These are phyloP conservation scores for Mrakia frigida DNA, from an alignment of 768 basidiomycete genomes.

Conservation along the genomic window DNA sequence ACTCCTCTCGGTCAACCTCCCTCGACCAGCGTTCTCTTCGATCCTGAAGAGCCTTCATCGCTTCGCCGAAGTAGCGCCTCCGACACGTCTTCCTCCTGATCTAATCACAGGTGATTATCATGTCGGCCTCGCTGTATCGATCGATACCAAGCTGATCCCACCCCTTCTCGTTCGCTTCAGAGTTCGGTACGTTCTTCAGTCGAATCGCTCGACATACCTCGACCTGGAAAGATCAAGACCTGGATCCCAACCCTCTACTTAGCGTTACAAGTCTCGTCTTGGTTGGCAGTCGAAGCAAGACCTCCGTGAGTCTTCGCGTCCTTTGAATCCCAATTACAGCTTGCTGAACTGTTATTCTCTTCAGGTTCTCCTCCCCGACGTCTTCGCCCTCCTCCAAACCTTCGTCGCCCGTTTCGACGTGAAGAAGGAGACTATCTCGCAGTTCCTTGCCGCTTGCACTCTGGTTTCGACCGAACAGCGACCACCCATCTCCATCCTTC, in stretches of 20 bases:
- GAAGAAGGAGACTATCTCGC: not conserved
- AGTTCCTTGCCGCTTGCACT: not conserved
- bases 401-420: slow-evolving; percentile 4
- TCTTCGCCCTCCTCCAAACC: not conserved
- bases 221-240: not conserved
- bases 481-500: not conserved
- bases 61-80: not conserved
- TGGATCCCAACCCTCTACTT: not conserved
- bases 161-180: not conserved
- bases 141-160: not conserved
- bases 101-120: not conserved
- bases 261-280: not conserved
- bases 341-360: not conserved
- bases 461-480: not conserved
- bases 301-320: not conserved
- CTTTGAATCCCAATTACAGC: not conserved
- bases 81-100: not conserved
- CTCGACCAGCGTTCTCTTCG: not conserved
- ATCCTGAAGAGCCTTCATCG: not conserved
- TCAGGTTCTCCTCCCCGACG: not conserved
- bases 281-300: not conserved
- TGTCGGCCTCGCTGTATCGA: not conserved
- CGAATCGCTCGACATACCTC: not conserved
- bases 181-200: not conserved
- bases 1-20: not conserved